phyloP scores from a whole-genome alignment of 495 filamentous ascomycete species.

The Beverwykella pulmonaria region DNA sequence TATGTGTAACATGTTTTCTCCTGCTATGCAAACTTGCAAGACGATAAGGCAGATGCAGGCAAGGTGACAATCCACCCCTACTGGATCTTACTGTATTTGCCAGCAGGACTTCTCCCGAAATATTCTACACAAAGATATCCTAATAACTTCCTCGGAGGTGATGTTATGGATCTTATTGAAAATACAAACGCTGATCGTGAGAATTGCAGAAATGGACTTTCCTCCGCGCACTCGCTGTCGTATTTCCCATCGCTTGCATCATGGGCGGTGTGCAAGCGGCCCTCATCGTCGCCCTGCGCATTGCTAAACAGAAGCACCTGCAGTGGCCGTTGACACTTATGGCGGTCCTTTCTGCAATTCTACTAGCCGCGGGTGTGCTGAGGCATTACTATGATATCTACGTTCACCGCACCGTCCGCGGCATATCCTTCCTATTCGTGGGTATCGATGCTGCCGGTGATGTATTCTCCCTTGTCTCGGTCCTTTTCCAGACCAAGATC shows the following conservation, averaged over 20 bases:
- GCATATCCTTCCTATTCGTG: constrained; percentile 68
- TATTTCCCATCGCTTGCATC: constrained; percentile 46
- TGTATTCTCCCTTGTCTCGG: constrained; percentile 62
- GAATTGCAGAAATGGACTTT: constrained; percentile 51
- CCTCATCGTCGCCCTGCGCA: constrained; percentile 55
- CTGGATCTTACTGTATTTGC: too few relatives aligned
- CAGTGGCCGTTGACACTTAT: constrained; percentile 61
- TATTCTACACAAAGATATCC: too few relatives aligned
- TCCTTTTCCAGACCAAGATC: constrained; percentile 60
- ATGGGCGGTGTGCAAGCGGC: constrained; percentile 57
- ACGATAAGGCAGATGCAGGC: too few relatives aligned
- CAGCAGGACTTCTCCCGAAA: too few relatives aligned
- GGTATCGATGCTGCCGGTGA: constrained; percentile 67
- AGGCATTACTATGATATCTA: constrained; percentile 64
- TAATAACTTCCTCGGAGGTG: too few relatives aligned
- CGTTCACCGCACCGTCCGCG: constrained; percentile 60
- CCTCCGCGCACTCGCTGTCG: constrained; percentile 49
- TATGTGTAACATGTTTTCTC: too few relatives aligned
- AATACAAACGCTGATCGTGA: neutral
- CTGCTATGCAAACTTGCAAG: too few relatives aligned
- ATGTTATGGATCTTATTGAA: neutral
- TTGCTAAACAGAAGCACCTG: constrained; percentile 44
- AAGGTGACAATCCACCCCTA: too few relatives aligned
- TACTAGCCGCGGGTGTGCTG: constrained; percentile 59
- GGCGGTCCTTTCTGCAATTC: constrained; percentile 60